A percentile compares a stretch with the other conserved stretches of the same genome.
Evolutionary conservation across 129 eudicot genomes (phyloP).

Genomic region (Oenanthe sinensis): DNA sequence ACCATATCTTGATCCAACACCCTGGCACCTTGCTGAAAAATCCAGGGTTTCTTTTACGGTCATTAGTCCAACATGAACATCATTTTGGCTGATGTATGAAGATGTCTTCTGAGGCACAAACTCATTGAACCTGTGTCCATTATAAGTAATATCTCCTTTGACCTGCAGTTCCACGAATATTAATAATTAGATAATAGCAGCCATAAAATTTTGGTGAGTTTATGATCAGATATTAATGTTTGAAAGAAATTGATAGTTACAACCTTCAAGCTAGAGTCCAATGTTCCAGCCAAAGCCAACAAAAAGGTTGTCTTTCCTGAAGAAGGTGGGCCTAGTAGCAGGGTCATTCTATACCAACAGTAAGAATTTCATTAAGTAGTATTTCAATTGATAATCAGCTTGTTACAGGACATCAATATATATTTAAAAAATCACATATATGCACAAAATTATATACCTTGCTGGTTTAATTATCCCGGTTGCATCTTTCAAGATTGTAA

Average conservation of each 20-base stretch:
- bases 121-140: conserved; percentile 65
- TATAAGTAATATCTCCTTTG: conserved; percentile 72
- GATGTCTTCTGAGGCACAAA: conserved; percentile 78
- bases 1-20: conserved; percentile 85
- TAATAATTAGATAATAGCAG: background rate
- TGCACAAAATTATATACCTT: conserved; percentile 23
- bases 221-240: no score
- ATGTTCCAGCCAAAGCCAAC: no score
- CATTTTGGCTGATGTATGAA: conserved; percentile 77
- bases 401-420: no score
- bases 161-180: conserved; percentile 24
- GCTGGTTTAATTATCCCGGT: conserved; percentile 47
- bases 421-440: no score
- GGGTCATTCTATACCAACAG: no score
- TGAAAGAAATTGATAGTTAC: no score
- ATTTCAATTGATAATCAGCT: no score
- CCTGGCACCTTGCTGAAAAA: conserved; percentile 91
- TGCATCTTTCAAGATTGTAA: conserved; percentile 34
- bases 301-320: no score
- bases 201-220: background rate
- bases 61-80: conserved; percentile 68
- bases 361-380: no score
- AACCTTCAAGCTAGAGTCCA: no score
- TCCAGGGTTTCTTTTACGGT: conserved; percentile 85
- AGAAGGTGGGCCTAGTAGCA: no score